A percentile compares a stretch with the other conserved stretches of the same genome.
phyloP scores from a whole-genome alignment of 2,329 filamentous ascomycete genomes.

The Epichloe hybrida region DNA sequence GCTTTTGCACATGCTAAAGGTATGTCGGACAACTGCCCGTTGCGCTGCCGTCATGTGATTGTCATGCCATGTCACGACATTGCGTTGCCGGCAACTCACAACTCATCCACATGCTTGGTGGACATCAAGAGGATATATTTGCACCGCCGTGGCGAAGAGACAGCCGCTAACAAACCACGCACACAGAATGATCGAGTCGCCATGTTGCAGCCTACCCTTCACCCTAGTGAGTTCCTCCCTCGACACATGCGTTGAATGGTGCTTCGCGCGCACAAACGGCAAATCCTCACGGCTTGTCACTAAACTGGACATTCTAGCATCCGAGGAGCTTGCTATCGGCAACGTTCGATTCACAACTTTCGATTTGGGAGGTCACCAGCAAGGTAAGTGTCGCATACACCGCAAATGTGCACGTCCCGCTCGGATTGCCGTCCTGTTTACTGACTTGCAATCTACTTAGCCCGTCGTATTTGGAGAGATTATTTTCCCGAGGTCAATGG shows the following conservation, averaged over 20 bases:
- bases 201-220: conserved; percentile 78
- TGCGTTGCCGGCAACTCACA: not conserved
- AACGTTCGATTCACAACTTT: conserved; percentile 93
- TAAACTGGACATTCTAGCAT: conserved; percentile 39
- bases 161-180: conserved; percentile 12
- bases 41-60: not conserved
- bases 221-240: conserved; percentile 58
- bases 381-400: conserved; percentile 42
- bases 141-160: not conserved
- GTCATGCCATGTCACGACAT: not conserved
- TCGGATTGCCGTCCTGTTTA: not conserved
- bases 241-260: not conserved
- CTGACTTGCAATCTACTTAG: conserved; percentile 29
- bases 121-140: not conserved
- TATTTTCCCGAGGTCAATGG: conserved; percentile 95
- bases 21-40: conserved; percentile 24
- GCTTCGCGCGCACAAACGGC: not conserved
- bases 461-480: conserved; percentile 88
- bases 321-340: conserved; percentile 83
- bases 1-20: conserved; percentile 89
- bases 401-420: not conserved
- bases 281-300: not conserved
- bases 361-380: conserved; percentile 85
- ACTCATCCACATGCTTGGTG: not conserved
- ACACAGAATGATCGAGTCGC: conserved; percentile 79